A percentile compares a stretch with the other conserved stretches of the same genome.
Conservation (phyloP, 1,139 yeast genomes). For the Pichia kudriavzevii region DNA sequence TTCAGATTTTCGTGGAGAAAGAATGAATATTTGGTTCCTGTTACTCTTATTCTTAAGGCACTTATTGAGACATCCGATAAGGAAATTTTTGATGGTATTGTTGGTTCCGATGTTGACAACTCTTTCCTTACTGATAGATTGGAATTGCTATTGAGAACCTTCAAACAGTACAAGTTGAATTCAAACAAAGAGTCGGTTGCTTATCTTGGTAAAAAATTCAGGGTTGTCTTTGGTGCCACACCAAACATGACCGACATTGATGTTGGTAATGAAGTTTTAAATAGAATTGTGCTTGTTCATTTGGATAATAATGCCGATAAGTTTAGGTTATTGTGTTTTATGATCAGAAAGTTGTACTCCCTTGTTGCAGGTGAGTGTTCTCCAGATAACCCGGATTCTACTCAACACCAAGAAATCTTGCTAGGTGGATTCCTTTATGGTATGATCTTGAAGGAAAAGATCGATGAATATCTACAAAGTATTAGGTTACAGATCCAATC, state of each 20-base stretch:
- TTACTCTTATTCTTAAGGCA: slow-evolving; percentile 86
- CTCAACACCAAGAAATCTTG: slow-evolving; percentile 95
- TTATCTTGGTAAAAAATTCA: slow-evolving; percentile 89
- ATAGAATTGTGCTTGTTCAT: slow-evolving; percentile 85
- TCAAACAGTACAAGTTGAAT: slow-evolving; percentile 70
- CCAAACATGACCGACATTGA: slow-evolving; percentile 84
- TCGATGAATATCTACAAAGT: slow-evolving; percentile 80
- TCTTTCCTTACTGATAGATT: slow-evolving; percentile 97
- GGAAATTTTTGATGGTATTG: slow-evolving; percentile 92
- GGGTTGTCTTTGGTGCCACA: slow-evolving; percentile 86
- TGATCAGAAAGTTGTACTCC: slow-evolving; percentile 91
- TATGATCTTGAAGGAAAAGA: slow-evolving; percentile 92
- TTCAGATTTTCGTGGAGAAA: slow-evolving; percentile 96
- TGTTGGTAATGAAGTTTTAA: slow-evolving; percentile 80
- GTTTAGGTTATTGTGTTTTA: slow-evolving; percentile 78
- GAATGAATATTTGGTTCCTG: slow-evolving; percentile 91
- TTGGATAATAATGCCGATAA: slow-evolving; percentile 66
- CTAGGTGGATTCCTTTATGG: slow-evolving; percentile 96
- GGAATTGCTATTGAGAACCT: slow-evolving; percentile 82
- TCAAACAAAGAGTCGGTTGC: slow-evolving; percentile 86
- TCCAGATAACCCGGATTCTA: slow-evolving; percentile 98
- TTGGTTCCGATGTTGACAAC: slow-evolving; percentile 78
- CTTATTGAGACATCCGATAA: slow-evolving; percentile 85
- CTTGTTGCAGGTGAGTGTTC: slow-evolving; percentile 95
- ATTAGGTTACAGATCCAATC: slow-evolving; percentile 69